Evolutionary conservation across 805 yeast species (phyloP).

Genomic region (Wickerhamiella sergipiensis): DNA sequence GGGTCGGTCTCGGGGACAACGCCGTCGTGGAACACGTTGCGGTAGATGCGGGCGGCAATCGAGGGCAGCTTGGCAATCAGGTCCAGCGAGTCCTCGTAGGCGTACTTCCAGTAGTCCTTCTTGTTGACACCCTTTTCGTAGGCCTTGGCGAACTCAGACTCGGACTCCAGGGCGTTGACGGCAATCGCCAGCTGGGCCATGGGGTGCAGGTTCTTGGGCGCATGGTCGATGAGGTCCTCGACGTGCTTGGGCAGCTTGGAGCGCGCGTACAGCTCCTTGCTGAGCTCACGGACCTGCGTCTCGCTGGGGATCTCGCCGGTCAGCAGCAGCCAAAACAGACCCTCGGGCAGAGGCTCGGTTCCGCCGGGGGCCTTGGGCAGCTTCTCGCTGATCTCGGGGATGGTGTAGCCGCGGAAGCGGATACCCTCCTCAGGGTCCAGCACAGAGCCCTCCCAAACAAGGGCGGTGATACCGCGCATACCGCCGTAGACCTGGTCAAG

Average conservation of each 20-base stretch:
- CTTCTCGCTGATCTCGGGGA: constrained; percentile 61
- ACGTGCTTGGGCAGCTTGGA: constrained; percentile 69
- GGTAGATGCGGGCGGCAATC: constrained; percentile 73
- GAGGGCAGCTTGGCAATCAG: constrained; percentile 69
- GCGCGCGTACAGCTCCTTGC: constrained; percentile 69
- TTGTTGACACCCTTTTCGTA: constrained; percentile 73
- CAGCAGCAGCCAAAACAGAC: constrained; percentile 65
- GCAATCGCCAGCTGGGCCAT: constrained; percentile 86
- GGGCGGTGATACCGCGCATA: constrained; percentile 76
- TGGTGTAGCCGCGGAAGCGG: constrained; percentile 72
- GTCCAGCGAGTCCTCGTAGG: constrained; percentile 69
- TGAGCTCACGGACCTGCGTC: constrained; percentile 53
- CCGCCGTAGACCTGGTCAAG: constrained; percentile 83
- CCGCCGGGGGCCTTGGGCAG: constrained; percentile 66
- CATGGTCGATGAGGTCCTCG: constrained; percentile 52
- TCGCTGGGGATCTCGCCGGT: constrained; percentile 75
- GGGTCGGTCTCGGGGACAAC: constrained; percentile 31
- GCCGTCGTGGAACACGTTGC: constrained; percentile 75
- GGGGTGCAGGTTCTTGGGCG: constrained; percentile 70
- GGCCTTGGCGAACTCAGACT: constrained; percentile 74
- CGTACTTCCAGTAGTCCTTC: constrained; percentile 70
- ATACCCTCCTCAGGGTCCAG: constrained; percentile 77
- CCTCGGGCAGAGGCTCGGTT: constrained; percentile 60
- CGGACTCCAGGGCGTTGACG: constrained; percentile 65
- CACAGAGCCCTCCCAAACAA: constrained; percentile 83